Conservation (phyloP, 495 filamentous ascomycete species). For the Pseudomonodictys pantanalensis region DNA sequence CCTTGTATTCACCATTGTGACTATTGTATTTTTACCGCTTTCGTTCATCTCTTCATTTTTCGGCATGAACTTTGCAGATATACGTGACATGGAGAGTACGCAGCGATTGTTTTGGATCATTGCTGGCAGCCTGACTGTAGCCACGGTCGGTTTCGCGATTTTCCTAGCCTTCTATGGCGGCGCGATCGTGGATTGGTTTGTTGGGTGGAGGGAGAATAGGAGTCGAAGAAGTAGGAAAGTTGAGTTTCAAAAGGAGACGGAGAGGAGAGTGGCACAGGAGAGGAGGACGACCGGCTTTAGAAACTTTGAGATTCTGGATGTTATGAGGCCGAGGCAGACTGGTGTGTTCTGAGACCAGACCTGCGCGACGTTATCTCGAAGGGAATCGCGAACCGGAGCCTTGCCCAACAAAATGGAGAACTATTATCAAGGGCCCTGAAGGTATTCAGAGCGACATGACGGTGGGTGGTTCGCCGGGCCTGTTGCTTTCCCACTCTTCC, state of each 20-base stretch:
- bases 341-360: conserved; percentile 3
- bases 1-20: conserved; percentile 45
- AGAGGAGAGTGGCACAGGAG: no score
- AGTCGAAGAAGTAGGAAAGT: conserved; percentile 8
- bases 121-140: conserved; percentile 36
- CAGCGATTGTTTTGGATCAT: conserved; percentile 45
- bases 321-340: conserved; percentile 9
- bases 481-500: no score
- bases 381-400: no score
- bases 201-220: conserved; percentile 35
- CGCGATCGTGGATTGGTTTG: conserved; percentile 33
- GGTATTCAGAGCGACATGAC: no score
- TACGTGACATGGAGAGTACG: conserved; percentile 39
- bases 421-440: no score
- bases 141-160: conserved; percentile 35
- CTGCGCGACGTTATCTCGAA: background rate
- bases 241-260: background rate
- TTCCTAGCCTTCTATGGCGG: conserved; percentile 43
- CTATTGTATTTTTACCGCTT: conserved; percentile 44
- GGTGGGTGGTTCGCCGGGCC: no score
- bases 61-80: conserved; percentile 47
- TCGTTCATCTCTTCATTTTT: conserved; percentile 44
- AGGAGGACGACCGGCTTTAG: background rate
- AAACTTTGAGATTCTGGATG: conserved; percentile 30
- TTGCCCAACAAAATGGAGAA: no score